Evolutionary conservation across 129 eudicot genomes (phyloP).

Genomic region (Ambrosia artemisiifolia): DNA sequence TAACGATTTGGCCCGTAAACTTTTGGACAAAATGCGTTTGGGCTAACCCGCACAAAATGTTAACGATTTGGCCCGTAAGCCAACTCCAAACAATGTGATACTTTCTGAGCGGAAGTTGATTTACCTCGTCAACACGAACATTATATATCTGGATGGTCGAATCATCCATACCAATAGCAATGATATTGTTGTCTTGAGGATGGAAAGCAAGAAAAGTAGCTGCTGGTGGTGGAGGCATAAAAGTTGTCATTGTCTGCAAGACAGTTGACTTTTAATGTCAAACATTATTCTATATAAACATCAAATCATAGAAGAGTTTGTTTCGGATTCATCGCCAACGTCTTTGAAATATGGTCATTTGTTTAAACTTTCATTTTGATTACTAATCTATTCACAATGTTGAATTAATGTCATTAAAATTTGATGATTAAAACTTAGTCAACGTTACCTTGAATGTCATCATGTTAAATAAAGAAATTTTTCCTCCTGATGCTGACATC

Average conservation of each 20-base stretch:
- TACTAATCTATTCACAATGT: background rate
- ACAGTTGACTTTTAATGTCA: slow-evolving; percentile 11
- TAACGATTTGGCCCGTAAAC: too few species aligned
- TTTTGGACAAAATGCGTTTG: background rate
- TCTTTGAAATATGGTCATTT: background rate
- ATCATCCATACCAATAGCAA: slow-evolving; percentile 72
- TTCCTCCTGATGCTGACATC: slow-evolving; percentile 56
- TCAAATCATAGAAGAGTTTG: background rate
- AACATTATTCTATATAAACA: background rate
- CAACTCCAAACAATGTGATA: background rate
- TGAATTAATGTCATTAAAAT: background rate
- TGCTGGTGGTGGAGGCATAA: slow-evolving; percentile 52
- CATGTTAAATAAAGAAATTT: slow-evolving; percentile 50
- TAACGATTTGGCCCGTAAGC: background rate
- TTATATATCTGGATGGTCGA: slow-evolving; percentile 45
- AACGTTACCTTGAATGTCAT: slow-evolving; percentile 52
- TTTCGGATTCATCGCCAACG: background rate
- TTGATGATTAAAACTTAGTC: background rate
- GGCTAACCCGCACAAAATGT: background rate
- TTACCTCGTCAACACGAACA: slow-evolving; percentile 53
- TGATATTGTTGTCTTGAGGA: slow-evolving; percentile 62
- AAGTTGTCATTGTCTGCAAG: slow-evolving; percentile 50
- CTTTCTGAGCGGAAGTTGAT: background rate
- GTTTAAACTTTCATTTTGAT: background rate
- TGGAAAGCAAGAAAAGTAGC: slow-evolving; percentile 57